Evolutionary conservation across 495 filamentous ascomycete genomes (phyloP), one percentile per base, ranked within the genome.

Genomic region (Hypoxylon intermedium): DNA sequence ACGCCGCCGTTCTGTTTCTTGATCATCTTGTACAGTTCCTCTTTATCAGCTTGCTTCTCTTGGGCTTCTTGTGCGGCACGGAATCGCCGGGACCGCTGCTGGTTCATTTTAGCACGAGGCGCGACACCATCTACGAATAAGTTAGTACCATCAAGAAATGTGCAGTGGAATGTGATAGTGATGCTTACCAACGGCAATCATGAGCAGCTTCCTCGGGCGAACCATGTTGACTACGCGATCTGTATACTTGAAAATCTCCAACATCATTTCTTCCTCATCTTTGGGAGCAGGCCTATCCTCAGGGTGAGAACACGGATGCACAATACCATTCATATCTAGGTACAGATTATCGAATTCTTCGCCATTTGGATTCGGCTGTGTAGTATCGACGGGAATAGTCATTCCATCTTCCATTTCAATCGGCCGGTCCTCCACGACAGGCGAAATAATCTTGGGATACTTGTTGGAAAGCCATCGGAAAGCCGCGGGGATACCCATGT

Each of bases 291-390:
- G 91, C 57, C 83, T 87, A 62, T 97, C 93, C 74, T 99, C 94
- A 1, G 94, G 94, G 75, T 99, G 94, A 4, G 93, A 96, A 77
- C 94, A 99, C 1, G 95, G 95, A 83, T 99, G 94, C 38, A 99
- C 94, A 63, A 99, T 99, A 72, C 94, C 94, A 77, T 99, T 99
- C 94, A 99, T 98, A 70, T 99, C 94, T 47, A 99, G 84, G 69
- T 98, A 99, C 2, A 99, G 81, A 69, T 98, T 99, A 74, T 99
- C 93, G 67, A 93, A 90, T 72, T 98, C 93, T 74, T 97, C 94
- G 73, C 92, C 93, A 77, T 99, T 99, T 5, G 94, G 94, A 73
- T 99, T 99, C 1, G 90, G 85, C 21, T 81, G 76, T n/a, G 87
- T 89, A 15, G 80, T 83, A 68, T 98, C 92, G 36, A 98, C 83